Percentiles rank a stretch among this genome's conserved stretches.
phyloP scores from a whole-genome alignment of 2,329 filamentous ascomycete species.

The Aspergillus fijiensis region DNA sequence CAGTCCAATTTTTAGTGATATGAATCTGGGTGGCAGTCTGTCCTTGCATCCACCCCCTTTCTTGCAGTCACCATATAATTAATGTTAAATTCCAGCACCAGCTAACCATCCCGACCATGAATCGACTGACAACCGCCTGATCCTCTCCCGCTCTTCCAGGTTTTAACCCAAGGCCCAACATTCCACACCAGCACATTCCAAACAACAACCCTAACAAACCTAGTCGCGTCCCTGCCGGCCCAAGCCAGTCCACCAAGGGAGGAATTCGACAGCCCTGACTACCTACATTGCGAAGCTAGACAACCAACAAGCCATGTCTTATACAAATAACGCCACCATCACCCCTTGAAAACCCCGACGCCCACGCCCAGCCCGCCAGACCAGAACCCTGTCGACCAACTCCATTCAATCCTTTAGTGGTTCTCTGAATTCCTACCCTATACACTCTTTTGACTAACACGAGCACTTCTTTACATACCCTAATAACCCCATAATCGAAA shows the following conservation, averaged over 20 bases:
- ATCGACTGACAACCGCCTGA: too few relatives aligned
- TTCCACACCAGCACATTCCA: not conserved
- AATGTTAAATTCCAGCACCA: too few relatives aligned
- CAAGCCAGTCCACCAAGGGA: not conserved
- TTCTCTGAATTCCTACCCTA: not conserved
- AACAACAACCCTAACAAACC: not conserved
- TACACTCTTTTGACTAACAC: not conserved
- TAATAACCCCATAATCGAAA: not conserved
- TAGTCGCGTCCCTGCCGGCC: too few relatives aligned
- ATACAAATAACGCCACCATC: too few relatives aligned
- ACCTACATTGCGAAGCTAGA: too few relatives aligned
- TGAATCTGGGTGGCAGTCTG: not conserved
- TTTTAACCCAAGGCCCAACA: not conserved
- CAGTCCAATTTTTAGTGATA: not conserved
- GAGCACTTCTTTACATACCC: not conserved
- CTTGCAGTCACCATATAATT: too few relatives aligned
- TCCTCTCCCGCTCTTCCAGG: not conserved
- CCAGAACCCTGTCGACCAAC: not conserved
- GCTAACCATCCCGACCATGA: too few relatives aligned
- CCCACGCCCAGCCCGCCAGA: too few relatives aligned
- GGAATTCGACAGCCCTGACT: not conserved
- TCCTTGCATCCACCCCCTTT: not conserved
- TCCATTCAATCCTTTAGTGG: not conserved
- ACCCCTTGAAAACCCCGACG: too few relatives aligned
- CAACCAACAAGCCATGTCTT: too few relatives aligned